These are phyloP conservation scores for Liquidambar formosana DNA, from an alignment of 164 flowering plant genomes.

Conservation along the genomic window DNA sequence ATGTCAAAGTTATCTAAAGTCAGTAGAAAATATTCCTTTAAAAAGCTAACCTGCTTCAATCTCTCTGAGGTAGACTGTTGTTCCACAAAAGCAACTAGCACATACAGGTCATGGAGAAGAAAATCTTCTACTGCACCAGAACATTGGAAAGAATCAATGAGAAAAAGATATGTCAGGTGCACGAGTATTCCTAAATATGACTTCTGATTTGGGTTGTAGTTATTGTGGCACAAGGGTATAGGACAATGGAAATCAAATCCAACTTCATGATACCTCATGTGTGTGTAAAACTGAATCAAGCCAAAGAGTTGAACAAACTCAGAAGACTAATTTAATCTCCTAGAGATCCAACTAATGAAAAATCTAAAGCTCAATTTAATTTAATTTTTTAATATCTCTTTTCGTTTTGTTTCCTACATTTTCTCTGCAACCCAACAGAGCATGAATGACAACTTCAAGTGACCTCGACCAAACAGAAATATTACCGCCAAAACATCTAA, in stretches of 20 bases:
- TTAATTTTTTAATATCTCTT: not conserved
- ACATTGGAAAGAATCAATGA: not conserved
- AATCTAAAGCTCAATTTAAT: not conserved
- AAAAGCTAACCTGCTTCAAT: constrained; percentile 53
- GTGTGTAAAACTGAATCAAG: too few species aligned
- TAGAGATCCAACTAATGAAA: not conserved
- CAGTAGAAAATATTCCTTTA: not conserved
- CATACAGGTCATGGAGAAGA: constrained; percentile 57
- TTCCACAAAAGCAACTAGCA: constrained; percentile 51
- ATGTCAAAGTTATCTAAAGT: not conserved
- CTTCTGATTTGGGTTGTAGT: not conserved
- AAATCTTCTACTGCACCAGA: constrained; percentile 73
- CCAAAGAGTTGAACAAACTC: too few species aligned
- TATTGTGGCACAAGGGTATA: not conserved
- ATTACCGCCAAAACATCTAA: not conserved
- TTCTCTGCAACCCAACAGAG: constrained; percentile 4
- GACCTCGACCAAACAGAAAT: not conserved
- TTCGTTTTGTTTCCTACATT: not conserved
- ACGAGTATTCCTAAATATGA: not conserved
- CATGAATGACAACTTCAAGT: too few species aligned
- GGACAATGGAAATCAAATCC: not conserved
- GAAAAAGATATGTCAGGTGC: not conserved
- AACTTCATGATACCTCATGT: too few species aligned
- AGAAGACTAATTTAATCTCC: too few species aligned
- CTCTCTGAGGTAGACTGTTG: constrained; percentile 39